Evolutionary conservation across 257 asterid species (phyloP), one percentile per base, ranked within the genome.

Genomic region (Echium plantagineum): DNA sequence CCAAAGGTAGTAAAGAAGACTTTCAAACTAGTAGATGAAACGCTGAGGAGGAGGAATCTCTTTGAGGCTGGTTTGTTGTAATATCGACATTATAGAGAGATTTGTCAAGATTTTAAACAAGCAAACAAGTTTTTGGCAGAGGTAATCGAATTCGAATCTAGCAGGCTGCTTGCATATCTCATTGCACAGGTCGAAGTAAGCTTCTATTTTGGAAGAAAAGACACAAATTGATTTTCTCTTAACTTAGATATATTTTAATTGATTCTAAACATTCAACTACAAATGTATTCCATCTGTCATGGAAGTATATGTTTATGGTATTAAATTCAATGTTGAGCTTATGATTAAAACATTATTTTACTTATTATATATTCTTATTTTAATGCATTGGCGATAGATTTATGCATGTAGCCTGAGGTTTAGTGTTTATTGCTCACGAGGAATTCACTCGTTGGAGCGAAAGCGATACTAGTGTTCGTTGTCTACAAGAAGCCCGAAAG

Each of bases 1-100:
- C 96, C 86, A 81, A 89, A 89, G 81, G 96, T 93, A 35, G 96
- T 93, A 71, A 93, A 93, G 86, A 93, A 93, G 85, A 93, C 98
- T 20, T 93, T 93, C 95, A 93, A 93, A 78, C 81, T 93, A 69
- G 96, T 93, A 1, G 97, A 93, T 15, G 98, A 93, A 79, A 93
- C 98, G 24, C 69, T 93, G 87, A 86, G 95, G 69, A 83, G 97
- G 83, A 76, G 98, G 72, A 93, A 82, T 77, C 80, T 93, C 59
- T 80, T 89, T 20, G 98, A 93, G 78, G 98, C 98, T 5, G 98
- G 98, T 61, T 71, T 91, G 51, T 78, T 91, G 81, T 88, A 80
- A 88, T 66, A 55, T 62, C 9, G 78, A 90, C 68, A 59, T 61
- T 46, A 54, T 53, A 13, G 59, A 54, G 32, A 63, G 32, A 63